A percentile compares a stretch with the other conserved stretches of the same genome.
Evolutionary conservation across 2,329 filamentous ascomycete genomes (phyloP).

Genomic region (Penicillium brevicompactum): DNA sequence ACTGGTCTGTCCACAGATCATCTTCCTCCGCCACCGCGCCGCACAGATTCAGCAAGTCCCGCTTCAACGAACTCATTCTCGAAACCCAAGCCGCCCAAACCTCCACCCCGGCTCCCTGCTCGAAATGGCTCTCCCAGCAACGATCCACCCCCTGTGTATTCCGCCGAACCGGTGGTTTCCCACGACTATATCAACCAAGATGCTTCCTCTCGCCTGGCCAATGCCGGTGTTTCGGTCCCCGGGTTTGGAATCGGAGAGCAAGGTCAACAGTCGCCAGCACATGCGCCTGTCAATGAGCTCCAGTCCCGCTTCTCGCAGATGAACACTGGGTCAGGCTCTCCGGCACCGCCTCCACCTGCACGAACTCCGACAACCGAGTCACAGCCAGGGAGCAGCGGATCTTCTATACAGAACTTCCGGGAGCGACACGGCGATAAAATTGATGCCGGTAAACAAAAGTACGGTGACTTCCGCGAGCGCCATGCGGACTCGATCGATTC

Average conservation of each 20-base stretch:
- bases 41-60: conserved; percentile 32
- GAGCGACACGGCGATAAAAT: conserved; percentile 68
- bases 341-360: conserved; percentile 33
- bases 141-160: conserved; percentile 50
- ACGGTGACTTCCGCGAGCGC: conserved; percentile 44
- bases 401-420: conserved; percentile 53
- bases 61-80: conserved; percentile 27
- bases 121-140: conserved; percentile 57
- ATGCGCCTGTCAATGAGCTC: conserved; percentile 62
- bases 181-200: conserved; percentile 56
- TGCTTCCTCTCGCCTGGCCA: conserved; percentile 67
- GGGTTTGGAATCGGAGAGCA: conserved; percentile 68
- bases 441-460: conserved; percentile 59
- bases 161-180: conserved; percentile 41
- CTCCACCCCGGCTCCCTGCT: conserved; percentile 73
- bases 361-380: conserved; percentile 58
- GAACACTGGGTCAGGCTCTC: conserved; percentile 40
- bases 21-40: conserved; percentile 71
- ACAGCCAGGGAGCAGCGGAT: conserved; percentile 13
- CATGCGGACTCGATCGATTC: conserved; percentile 4
- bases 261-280: conserved; percentile 26
- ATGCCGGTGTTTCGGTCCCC: conserved; percentile 76
- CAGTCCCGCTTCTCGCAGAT: conserved; percentile 67
- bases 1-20: conserved; percentile 70
- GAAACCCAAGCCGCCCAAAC: conserved; percentile 52